Percentiles rank a stretch among this genome's conserved stretches.
phyloP scores from a whole-genome alignment of 2,329 filamentous ascomycete species.

The Huntiella savannae region DNA sequence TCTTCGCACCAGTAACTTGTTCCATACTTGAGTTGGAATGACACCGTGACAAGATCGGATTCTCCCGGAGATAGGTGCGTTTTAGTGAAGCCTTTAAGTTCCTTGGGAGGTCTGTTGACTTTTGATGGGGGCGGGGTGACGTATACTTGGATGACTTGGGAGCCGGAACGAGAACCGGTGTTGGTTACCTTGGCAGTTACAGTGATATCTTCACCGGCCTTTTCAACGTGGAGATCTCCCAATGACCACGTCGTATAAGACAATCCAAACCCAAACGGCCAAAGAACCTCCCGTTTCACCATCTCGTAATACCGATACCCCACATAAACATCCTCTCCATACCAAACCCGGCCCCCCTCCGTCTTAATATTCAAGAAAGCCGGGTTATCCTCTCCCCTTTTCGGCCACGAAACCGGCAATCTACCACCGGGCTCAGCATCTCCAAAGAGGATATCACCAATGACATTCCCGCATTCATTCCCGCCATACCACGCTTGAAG shows the following conservation, averaged over 20 bases:
- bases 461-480: conserved; percentile 68
- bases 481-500: conserved; percentile 73
- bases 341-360: conserved; percentile 52
- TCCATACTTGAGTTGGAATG: conserved; percentile 42
- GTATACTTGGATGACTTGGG: conserved; percentile 40
- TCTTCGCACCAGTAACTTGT: conserved; percentile 54
- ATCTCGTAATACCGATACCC: conserved; percentile 70
- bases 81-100: conserved; percentile 48
- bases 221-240: conserved; percentile 27
- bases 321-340: conserved; percentile 64
- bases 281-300: conserved; percentile 43
- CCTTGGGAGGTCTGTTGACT: conserved; percentile 38
- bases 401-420: conserved; percentile 55
- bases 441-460: conserved; percentile 61
- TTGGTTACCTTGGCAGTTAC: conserved; percentile 39
- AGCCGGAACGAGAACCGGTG: conserved; percentile 32
- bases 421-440: conserved; percentile 57
- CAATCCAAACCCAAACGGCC: conserved; percentile 64
- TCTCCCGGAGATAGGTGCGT: conserved; percentile 41
- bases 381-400: conserved; percentile 44
- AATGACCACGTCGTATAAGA: conserved; percentile 54
- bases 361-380: conserved; percentile 55
- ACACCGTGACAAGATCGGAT: conserved; percentile 35
- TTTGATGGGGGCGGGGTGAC: conserved; percentile 29
- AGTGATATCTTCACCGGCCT: conserved; percentile 43